Conservation (phyloP, 352 stramenopile genomes). For the Elongisporangium anandrum region DNA sequence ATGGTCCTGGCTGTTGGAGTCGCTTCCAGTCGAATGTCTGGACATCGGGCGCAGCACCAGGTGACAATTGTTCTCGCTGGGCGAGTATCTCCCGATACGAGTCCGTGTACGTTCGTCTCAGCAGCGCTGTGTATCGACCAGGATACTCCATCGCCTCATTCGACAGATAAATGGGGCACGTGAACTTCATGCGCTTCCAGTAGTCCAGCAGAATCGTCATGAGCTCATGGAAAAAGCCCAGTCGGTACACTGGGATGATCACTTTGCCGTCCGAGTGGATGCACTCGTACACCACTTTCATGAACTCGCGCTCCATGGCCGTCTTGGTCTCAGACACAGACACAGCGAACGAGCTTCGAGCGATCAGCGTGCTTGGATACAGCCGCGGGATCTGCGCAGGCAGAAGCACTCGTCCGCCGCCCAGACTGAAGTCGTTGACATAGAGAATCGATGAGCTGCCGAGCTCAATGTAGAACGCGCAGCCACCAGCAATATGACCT, state of each 20-base stretch:
- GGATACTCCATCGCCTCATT: conserved; percentile 59
- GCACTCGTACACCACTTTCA: conserved; percentile 76
- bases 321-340: conserved; percentile 81
- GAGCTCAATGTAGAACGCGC: conserved; percentile 74
- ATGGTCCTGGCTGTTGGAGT: conserved; percentile 54
- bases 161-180: conserved; percentile 64
- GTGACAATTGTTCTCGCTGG: conserved; percentile 11
- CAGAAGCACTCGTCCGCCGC: conserved; percentile 61
- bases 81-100: conserved; percentile 25
- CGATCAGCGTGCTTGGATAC: conserved; percentile 53
- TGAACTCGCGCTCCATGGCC: conserved; percentile 75
- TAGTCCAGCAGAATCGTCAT: conserved; percentile 65
- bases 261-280: conserved; percentile 77
- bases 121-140: conserved; percentile 47
- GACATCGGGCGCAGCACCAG: conserved; percentile 9
- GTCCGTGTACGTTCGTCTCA: conserved; percentile 58
- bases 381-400: conserved; percentile 66
- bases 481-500: conserved; percentile 73
- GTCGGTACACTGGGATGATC: conserved; percentile 70
- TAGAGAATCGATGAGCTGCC: conserved; percentile 66
- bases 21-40: conserved; percentile 70
- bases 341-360: conserved; percentile 71
- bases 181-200: conserved; percentile 54
- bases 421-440: conserved; percentile 78
- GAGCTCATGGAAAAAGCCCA: conserved; percentile 82